Evolutionary conservation across 805 yeast genomes (phyloP).

Genomic region (Komagataella phaffii): DNA sequence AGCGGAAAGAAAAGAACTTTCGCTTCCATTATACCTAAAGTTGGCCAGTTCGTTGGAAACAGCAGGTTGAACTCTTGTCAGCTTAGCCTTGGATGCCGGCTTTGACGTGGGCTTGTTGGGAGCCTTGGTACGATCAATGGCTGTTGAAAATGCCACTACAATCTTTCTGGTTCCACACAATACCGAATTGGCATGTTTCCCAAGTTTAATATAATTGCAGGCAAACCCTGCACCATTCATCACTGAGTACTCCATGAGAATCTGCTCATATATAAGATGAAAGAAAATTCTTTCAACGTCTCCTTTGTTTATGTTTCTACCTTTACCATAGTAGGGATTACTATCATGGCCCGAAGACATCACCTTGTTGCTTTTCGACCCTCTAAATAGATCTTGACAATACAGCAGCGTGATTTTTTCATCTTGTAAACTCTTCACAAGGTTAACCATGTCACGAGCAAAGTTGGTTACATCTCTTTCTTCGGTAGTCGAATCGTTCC

Average conservation of each 20-base stretch:
- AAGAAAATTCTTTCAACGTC: slow-evolving; percentile 77
- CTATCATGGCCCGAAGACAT: slow-evolving; percentile 47
- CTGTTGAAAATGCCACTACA: slow-evolving; percentile 33
- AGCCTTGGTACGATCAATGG: slow-evolving; percentile 1
- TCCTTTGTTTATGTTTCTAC: slow-evolving; percentile 46
- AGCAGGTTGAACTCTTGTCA: neutral
- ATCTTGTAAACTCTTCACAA: slow-evolving; percentile 43
- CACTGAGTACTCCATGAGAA: slow-evolving; percentile 57
- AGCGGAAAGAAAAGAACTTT: slow-evolving; percentile 8
- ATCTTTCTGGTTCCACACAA: slow-evolving; percentile 30
- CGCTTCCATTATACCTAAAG: slow-evolving; percentile 10
- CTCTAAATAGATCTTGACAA: slow-evolving; percentile 74
- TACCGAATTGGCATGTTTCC: slow-evolving; percentile 39
- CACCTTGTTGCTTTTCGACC: slow-evolving; percentile 52
- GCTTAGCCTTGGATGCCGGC: neutral
- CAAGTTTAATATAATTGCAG: slow-evolving; percentile 55
- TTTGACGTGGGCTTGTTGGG: neutral
- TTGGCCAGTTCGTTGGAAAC: slow-evolving; percentile 6
- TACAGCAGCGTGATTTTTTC: slow-evolving; percentile 63
- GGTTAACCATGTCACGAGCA: slow-evolving; percentile 42
- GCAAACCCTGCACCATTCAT: slow-evolving; percentile 74
- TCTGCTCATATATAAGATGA: slow-evolving; percentile 51
- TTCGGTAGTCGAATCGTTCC: slow-evolving; percentile 24
- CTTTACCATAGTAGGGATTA: slow-evolving; percentile 56
- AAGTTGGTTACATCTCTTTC: slow-evolving; percentile 55